Conservation (phyloP, 345 rosid species). For the Salix brachista region DNA sequence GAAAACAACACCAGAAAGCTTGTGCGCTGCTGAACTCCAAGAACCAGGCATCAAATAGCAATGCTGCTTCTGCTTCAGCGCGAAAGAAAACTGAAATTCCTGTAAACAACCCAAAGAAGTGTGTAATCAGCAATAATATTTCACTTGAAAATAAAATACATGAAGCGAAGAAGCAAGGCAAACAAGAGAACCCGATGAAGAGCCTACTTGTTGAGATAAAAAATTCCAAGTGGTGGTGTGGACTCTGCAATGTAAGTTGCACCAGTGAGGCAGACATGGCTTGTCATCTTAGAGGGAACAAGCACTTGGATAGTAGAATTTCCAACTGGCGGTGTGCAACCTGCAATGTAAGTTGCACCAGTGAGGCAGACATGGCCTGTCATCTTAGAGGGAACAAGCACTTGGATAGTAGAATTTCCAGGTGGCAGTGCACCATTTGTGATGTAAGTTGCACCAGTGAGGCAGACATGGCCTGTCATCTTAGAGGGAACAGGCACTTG, state of each 20-base stretch:
- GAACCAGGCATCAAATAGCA: not conserved
- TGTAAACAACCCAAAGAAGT: not conserved
- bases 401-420: not conserved
- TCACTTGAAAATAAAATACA: not conserved
- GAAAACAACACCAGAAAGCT: constrained; percentile 1
- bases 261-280: not conserved
- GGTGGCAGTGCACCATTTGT: too few relatives aligned
- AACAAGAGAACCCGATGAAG: not conserved
- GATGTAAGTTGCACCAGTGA: constrained; percentile 5
- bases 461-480: constrained; percentile 1
- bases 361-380: not conserved
- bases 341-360: too few relatives aligned
- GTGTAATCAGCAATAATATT: not conserved
- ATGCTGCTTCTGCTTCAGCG: not conserved
- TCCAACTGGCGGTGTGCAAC: too few relatives aligned
- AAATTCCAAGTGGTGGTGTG: constrained; percentile 1
- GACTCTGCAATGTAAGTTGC: constrained; percentile 11
- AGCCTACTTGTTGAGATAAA: not conserved
- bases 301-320: not conserved
- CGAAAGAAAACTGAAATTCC: not conserved
- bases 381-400: constrained; percentile 15
- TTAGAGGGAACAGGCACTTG: constrained; percentile 12
- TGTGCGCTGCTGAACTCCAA: not conserved
- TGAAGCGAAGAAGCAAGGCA: not conserved
- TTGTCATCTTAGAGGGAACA: constrained; percentile 1